phyloP scores from a whole-genome alignment of 345 rosid species.

The Melaleuca quinquenervia region DNA sequence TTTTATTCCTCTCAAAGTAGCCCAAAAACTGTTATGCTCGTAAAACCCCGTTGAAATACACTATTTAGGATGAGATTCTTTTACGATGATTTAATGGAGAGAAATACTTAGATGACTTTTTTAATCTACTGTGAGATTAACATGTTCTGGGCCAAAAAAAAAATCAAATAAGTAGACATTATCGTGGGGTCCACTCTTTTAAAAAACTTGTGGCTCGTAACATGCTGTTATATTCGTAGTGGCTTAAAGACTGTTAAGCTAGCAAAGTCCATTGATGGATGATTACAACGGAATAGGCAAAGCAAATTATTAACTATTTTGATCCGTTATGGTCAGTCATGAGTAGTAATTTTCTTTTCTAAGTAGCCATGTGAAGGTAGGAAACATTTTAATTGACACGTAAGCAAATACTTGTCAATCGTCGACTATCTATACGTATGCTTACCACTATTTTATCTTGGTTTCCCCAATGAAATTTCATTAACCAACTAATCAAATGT shows the following conservation, averaged over 20 bases:
- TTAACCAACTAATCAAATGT: neutral
- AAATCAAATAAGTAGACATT: too few relatives aligned
- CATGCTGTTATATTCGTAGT: too few relatives aligned
- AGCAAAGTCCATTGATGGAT: neutral
- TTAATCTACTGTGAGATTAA: too few relatives aligned
- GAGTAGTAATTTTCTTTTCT: neutral
- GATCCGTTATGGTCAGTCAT: neutral
- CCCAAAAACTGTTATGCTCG: too few relatives aligned
- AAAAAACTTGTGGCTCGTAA: too few relatives aligned
- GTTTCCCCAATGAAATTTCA: neutral
- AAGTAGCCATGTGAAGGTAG: neutral
- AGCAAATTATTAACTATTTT: neutral
- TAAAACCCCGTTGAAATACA: neutral
- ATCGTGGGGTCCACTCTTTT: too few relatives aligned
- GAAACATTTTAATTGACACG: neutral
- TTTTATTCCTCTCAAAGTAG: too few relatives aligned
- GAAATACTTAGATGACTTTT: too few relatives aligned
- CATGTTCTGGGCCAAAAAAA: too few relatives aligned
- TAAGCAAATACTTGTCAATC: neutral
- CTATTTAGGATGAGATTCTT: neutral
- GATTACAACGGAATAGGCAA: neutral
- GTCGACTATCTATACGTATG: too few relatives aligned
- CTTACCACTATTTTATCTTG: neutral
- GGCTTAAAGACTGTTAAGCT: too few relatives aligned
- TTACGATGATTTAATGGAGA: neutral